Base-by-base conservation (phyloP, 2,329 filamentous ascomycete genomes). In the Apiospora marii region DNA sequence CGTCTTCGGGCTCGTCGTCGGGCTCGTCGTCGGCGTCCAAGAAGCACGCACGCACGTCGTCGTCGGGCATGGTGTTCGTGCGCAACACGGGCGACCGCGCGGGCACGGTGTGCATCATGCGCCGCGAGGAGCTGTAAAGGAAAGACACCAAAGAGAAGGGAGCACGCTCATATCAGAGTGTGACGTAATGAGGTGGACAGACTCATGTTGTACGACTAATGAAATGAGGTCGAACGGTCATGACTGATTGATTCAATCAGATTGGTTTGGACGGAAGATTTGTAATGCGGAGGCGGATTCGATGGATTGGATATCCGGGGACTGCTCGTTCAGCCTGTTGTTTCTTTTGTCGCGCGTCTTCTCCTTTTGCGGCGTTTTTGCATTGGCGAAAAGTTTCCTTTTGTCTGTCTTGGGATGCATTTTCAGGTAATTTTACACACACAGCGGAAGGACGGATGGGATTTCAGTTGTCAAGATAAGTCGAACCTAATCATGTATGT, bases 41-140 rank as follows among this genome's bases (percentile, higher is more conserved):
- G 51, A 71, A 71, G 53, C 41, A 67, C 24, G 51, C 41, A 37
- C 37, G 37, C n/a, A 30, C 53, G 24, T 64, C 53, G 8, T 71
- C 69, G 10, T 71, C 69, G 19, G 51, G 53, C 16, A 71, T 71
- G 69, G 58, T 71, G 37, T 71, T 71, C 16, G 69, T 71, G 34
- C 51, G 69, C 51, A 67, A 27, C 53, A 19, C 69, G 16, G 24
- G 51, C 24, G 69, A 71, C 53, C 37, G 69, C 2, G 51, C 41
- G 37, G 53, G 69, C 24, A 46, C 53, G n/a, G 43, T 71, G 24
- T 71, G 58, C 41, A 67, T 71, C 53, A 71, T 70, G 68, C 46
- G 48, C 24, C 68, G 68, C 48, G 48, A 51, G 37, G 68, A 70
- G 19, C 19, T 64, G 51, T 34, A 64, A 34, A n/a, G 34, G 30